Percentiles rank a stretch among this genome's conserved stretches.
Evolutionary conservation across 2,329 filamentous ascomycete species (phyloP).

Genomic region (Shiraia bambusicola): DNA sequence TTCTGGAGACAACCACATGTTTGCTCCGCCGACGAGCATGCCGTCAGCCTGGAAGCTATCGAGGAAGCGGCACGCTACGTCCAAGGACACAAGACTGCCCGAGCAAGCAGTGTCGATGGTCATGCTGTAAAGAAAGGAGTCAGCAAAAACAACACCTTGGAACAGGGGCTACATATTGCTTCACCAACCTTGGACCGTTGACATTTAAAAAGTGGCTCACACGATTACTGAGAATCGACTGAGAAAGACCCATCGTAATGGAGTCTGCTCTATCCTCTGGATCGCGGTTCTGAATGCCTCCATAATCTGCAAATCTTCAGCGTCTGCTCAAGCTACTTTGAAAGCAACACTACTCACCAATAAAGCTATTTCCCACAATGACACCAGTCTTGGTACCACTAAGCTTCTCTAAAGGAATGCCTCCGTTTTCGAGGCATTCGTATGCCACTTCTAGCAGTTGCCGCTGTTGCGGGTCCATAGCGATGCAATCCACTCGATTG

Average conservation of each 20-base stretch:
- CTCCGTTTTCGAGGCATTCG: conserved; percentile 17
- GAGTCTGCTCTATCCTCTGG: not conserved
- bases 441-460: conserved; percentile 19
- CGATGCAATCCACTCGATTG: conserved; percentile 6
- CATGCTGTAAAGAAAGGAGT: conserved; percentile 6
- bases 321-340: no score
- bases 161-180: no score
- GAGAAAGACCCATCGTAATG: not conserved
- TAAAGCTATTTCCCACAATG: not conserved
- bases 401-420: not conserved
- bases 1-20: conserved; percentile 13
- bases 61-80: conserved; percentile 32
- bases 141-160: no score
- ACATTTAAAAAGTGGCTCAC: conserved; percentile 24
- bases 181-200: conserved; percentile 13
- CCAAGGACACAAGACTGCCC: conserved; percentile 18
- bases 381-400: not conserved
- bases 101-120: conserved; percentile 33
- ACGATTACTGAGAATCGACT: conserved; percentile 16
- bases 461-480: conserved; percentile 24
- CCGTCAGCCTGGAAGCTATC: conserved; percentile 5
- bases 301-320: no score
- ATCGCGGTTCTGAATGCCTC: conserved; percentile 12
- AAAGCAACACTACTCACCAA: no score
- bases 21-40: conserved; percentile 14